Evolutionary conservation across 139 green algal genomes (phyloP).

Genomic region (Medakamo hakoo): DNA sequence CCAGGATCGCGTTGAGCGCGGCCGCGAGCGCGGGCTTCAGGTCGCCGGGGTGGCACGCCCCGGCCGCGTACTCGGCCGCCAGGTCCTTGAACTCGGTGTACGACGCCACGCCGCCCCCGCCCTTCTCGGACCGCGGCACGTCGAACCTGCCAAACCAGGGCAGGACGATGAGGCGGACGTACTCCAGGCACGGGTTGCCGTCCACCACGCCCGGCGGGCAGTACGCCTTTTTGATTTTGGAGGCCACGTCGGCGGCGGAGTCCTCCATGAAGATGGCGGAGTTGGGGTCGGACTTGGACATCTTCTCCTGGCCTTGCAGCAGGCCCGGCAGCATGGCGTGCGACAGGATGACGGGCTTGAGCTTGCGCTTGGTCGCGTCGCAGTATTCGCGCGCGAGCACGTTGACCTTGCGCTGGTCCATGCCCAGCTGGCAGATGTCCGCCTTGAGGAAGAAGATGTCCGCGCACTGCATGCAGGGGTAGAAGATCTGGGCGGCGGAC

Average conservation of each 20-base stretch:
- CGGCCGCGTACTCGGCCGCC: constrained; percentile 60
- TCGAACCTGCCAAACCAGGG: constrained; percentile 76
- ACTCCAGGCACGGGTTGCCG: constrained; percentile 89
- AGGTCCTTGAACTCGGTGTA: constrained; percentile 64
- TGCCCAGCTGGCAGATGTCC: constrained; percentile 98
- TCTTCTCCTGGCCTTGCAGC: constrained; percentile 96
- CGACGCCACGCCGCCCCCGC: constrained; percentile 61
- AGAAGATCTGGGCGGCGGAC: constrained; percentile 92
- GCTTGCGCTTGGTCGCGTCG: constrained; percentile 67
- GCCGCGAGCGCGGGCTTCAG: constrained; percentile 59
- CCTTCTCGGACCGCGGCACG: constrained; percentile 40
- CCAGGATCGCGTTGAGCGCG: constrained; percentile 79
- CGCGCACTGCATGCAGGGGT: constrained; percentile 95
- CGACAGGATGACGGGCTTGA: constrained; percentile 93
- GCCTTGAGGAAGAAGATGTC: constrained; percentile 99
- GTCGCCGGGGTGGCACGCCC: constrained; percentile 59
- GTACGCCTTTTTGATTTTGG: constrained; percentile 98
- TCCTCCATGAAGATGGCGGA: constrained; percentile 98
- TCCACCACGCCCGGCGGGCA: constrained; percentile 61
- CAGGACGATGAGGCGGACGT: constrained; percentile 82
- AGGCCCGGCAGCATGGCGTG: constrained; percentile 92
- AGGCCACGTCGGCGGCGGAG: constrained; percentile 72
- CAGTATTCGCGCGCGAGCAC: constrained; percentile 93
- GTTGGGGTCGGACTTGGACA: constrained; percentile 95
- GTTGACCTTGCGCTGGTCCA: constrained; percentile 98